A percentile compares a stretch with the other conserved stretches of the same genome.
These are phyloP conservation scores for Castanopsis chinensis DNA, from an alignment of 306 rosid genomes.

Conservation along the genomic window DNA sequence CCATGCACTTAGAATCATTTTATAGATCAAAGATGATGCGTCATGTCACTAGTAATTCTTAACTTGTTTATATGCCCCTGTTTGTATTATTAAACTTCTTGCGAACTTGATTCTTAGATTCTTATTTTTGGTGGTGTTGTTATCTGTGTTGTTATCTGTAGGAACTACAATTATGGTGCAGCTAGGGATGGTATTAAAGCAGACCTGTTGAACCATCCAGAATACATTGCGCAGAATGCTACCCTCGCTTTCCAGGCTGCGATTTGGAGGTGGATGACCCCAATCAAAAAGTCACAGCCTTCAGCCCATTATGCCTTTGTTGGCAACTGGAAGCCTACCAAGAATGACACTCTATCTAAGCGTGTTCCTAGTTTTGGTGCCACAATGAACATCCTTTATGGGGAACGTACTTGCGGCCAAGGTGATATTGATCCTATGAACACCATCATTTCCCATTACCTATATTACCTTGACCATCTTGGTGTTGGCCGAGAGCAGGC, in stretches of 20 bases:
- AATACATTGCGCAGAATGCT: slow-evolving; percentile 91
- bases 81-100: not conserved
- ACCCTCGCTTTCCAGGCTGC: slow-evolving; percentile 95
- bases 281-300: slow-evolving; percentile 73
- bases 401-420: slow-evolving; percentile 66
- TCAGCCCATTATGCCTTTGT: slow-evolving; percentile 78
- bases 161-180: slow-evolving; percentile 93
- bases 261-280: slow-evolving; percentile 87
- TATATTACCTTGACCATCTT: slow-evolving; percentile 68
- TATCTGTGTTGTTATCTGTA: slow-evolving; percentile 20
- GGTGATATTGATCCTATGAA: slow-evolving; percentile 83
- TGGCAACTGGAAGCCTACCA: slow-evolving; percentile 94
- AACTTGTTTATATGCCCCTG: not conserved
- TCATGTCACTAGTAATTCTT: not conserved
- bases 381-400: slow-evolving; percentile 91
- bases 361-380: slow-evolving; percentile 83
- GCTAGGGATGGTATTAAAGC: slow-evolving; percentile 65
- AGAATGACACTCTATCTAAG: slow-evolving; percentile 88
- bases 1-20: not conserved
- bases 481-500: slow-evolving; percentile 73
- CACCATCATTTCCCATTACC: slow-evolving; percentile 73
- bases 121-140: slow-evolving; percentile 9
- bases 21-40: not conserved
- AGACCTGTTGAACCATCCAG: slow-evolving; percentile 78
- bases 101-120: not conserved